These are phyloP conservation scores for Pyrenochaeta sp. DNA, from an alignment of 2,329 filamentous ascomycete species.

Conservation along the genomic window DNA sequence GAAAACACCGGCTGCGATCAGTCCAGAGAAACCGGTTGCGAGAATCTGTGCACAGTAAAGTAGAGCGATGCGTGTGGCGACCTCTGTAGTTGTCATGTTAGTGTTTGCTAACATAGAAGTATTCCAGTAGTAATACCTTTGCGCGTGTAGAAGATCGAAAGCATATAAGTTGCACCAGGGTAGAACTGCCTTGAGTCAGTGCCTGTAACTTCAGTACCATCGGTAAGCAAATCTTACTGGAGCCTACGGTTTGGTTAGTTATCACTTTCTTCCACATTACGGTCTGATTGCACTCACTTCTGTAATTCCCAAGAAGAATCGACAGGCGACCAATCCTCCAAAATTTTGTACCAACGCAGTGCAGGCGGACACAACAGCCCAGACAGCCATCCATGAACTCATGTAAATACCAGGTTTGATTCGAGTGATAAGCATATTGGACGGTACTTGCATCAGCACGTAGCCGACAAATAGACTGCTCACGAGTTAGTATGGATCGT, in stretches of 20 bases:
- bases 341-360: constrained; percentile 46
- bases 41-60: constrained; percentile 53
- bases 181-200: constrained; percentile 55
- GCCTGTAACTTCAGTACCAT: neutral
- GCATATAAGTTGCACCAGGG: constrained; percentile 68
- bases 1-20: constrained; percentile 53
- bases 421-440: constrained; percentile 54
- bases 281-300: constrained; percentile 19
- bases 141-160: constrained; percentile 72
- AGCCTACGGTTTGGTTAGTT: constrained; percentile 5
- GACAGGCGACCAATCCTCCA: constrained; percentile 40
- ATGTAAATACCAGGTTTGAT: constrained; percentile 45
- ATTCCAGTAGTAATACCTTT: constrained; percentile 37
- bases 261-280: neutral
- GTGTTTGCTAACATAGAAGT: constrained; percentile 42
- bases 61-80: constrained; percentile 47
- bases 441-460: constrained; percentile 49
- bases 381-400: constrained; percentile 45
- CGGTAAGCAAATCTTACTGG: constrained; percentile 3
- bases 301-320: constrained; percentile 43
- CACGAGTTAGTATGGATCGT: neutral
- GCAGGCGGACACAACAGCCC: constrained; percentile 47
- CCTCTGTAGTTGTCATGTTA: constrained; percentile 27
- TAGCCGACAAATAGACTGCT: constrained; percentile 60
- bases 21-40: constrained; percentile 54